Conservation (phyloP, 768 basidiomycete genomes). For the Suillus subaureus region DNA sequence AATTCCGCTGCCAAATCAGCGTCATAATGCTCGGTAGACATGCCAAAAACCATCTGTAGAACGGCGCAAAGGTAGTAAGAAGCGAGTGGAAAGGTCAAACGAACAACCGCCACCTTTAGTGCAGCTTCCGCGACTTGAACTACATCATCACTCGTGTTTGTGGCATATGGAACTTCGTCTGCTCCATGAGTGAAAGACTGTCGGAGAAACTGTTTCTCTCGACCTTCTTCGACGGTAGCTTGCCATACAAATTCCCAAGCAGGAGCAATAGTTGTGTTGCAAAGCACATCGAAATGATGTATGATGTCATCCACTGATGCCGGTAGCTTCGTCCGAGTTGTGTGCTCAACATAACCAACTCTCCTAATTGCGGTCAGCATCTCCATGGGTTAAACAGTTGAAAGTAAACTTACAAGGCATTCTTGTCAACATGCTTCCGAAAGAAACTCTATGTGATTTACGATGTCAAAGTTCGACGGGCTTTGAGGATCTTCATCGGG, state of each 20-base stretch:
- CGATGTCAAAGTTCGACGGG: slow-evolving; percentile 75
- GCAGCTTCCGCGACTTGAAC: slow-evolving; percentile 64
- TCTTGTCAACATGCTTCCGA: slow-evolving; percentile 82
- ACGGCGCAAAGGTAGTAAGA: slow-evolving; percentile 5
- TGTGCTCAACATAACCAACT: slow-evolving; percentile 59
- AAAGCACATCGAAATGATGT: slow-evolving; percentile 51
- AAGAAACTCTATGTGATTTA: slow-evolving; percentile 82
- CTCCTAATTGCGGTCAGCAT: slow-evolving; percentile 45
- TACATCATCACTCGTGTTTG: slow-evolving; percentile 34
- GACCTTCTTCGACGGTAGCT: slow-evolving; percentile 67
- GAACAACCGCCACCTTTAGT: slow-evolving; percentile 55
- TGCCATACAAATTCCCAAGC: slow-evolving; percentile 80
- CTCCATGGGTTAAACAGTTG: background rate
- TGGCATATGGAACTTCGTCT: slow-evolving; percentile 29
- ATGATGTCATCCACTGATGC: slow-evolving; percentile 45
- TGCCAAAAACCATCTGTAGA: slow-evolving; percentile 74
- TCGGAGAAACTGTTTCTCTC: slow-evolving; percentile 67
- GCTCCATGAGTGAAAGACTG: slow-evolving; percentile 53
- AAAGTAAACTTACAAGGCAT: slow-evolving; percentile 67
- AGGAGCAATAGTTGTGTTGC: slow-evolving; percentile 43
- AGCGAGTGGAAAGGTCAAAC: background rate
- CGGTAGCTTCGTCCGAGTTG: slow-evolving; percentile 42
- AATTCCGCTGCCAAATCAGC: slow-evolving; percentile 57
- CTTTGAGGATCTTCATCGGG: slow-evolving; percentile 72
- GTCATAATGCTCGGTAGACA: slow-evolving; percentile 70